phyloP scores from a whole-genome alignment of 495 filamentous ascomycete species.

The Xylaria scruposa region DNA sequence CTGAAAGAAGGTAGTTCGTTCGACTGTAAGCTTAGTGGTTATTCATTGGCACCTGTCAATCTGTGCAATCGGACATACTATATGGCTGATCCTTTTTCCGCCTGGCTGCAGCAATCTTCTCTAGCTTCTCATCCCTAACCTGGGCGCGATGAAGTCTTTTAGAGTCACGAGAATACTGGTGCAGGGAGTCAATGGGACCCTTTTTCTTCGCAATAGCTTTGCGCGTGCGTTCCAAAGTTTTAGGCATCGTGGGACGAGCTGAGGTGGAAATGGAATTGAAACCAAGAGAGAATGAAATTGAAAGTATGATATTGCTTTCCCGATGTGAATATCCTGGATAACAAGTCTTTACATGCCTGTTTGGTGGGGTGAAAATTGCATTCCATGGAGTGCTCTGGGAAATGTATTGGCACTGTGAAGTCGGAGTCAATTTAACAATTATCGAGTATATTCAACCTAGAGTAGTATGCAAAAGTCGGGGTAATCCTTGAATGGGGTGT shows the following conservation, averaged over 20 bases:
- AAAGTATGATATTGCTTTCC: not conserved
- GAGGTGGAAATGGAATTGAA: not conserved
- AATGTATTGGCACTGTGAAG: slow-evolving; percentile 9
- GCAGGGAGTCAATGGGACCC: slow-evolving; percentile 69
- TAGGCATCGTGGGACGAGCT: slow-evolving; percentile 66
- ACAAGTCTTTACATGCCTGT: not conserved
- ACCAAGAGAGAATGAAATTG: not conserved
- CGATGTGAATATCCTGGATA: not conserved
- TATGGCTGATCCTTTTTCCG: slow-evolving; percentile 72
- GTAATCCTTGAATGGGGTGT: not conserved
- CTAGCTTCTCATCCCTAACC: slow-evolving; percentile 77
- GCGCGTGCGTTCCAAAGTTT: slow-evolving; percentile 75
- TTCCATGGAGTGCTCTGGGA: not conserved
- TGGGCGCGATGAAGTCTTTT: slow-evolving; percentile 75
- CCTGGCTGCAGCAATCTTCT: slow-evolving; percentile 65
- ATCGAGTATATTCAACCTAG: not conserved
- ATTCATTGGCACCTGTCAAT: not conserved
- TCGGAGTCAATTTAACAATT: not conserved
- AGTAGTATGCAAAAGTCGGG: not conserved
- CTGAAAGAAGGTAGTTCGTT: slow-evolving; percentile 75
- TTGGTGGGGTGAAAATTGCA: slow-evolving; percentile 27
- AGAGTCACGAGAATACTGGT: slow-evolving; percentile 82
- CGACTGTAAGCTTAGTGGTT: slow-evolving; percentile 55
- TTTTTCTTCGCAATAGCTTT: slow-evolving; percentile 86
- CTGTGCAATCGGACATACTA: slow-evolving; percentile 52